Conservation (phyloP, 2,329 filamentous ascomycete species). For the Pseudocercospora cruenta region DNA sequence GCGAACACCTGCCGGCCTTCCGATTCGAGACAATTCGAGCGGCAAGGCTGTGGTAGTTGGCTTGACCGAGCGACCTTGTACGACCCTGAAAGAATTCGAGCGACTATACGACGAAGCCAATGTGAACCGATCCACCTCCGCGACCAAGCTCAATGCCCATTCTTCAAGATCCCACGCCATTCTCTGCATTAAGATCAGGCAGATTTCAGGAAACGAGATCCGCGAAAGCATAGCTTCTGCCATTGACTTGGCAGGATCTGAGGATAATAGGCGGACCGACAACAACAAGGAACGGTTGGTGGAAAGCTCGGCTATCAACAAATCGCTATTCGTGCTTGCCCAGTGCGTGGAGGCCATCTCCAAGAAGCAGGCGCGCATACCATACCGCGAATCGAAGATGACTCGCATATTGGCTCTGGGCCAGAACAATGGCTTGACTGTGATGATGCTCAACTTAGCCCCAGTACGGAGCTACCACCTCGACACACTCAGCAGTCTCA, state of each 20-base stretch:
- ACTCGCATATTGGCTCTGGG: slow-evolving; percentile 89
- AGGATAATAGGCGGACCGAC: slow-evolving; percentile 91
- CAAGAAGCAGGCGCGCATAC: slow-evolving; percentile 73
- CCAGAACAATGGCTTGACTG: slow-evolving; percentile 90
- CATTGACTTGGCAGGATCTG: slow-evolving; percentile 92
- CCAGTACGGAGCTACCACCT: slow-evolving; percentile 91
- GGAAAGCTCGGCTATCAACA: slow-evolving; percentile 98
- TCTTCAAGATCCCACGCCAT: slow-evolving; percentile 97
- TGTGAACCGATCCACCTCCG: slow-evolving; percentile 87
- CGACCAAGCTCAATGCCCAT: slow-evolving; percentile 94
- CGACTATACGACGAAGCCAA: slow-evolving; percentile 86
- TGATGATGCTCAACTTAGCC: slow-evolving; percentile 95
- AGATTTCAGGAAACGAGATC: slow-evolving; percentile 69
- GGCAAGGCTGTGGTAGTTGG: slow-evolving; percentile 94
- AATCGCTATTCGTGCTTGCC: slow-evolving; percentile 89
- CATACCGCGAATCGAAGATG: slow-evolving; percentile 96
- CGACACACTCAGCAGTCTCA: slow-evolving; percentile 89
- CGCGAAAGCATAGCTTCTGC: slow-evolving; percentile 84
- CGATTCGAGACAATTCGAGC: slow-evolving; percentile 90
- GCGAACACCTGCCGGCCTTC: slow-evolving; percentile 77
- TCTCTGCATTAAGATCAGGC: slow-evolving; percentile 83
- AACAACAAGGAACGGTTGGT: slow-evolving; percentile 90
- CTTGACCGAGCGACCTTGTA: slow-evolving; percentile 79
- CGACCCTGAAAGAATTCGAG: slow-evolving; percentile 82
- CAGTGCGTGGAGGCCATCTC: slow-evolving; percentile 96